Evolutionary conservation across 306 rosid species (phyloP), one percentile per base, ranked within the genome.

Genomic region (Aeschynomene evenia): DNA sequence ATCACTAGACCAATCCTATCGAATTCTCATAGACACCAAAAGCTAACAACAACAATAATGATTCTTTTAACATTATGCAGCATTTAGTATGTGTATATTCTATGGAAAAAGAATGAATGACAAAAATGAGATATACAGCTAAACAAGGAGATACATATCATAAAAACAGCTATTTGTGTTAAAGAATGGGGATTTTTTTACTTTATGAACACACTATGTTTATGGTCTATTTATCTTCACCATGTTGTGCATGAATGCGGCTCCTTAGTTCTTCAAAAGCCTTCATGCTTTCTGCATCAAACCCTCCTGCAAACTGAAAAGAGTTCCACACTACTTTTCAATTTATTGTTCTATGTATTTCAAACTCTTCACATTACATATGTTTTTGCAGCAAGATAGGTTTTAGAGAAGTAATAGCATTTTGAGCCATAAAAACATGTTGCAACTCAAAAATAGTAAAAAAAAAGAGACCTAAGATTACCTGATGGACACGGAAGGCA

Each of bases 401-500:
- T 42, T 22, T 7, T 7, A 64, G 43, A 45, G 26, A 15, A 9
- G 53, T 39, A 7, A 39, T 12, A 61, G 48, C 67, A 2, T 62
- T 62, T 21, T 56, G 22, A 39, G 18, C 14, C 9, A 5, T 36
- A 28, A 19, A 66, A 66, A 50, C 22, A 19, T 33, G 31, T 23
- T 11, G 31, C 29, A 69, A 53, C 42, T 2, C 21, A 10, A n/a
- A n/a, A n/a, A n/a, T n/a, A n/a, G n/a, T n/a, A n/a, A n/a, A n/a
- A 16, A 16, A 23, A 42, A 51, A 28, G 63, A 37, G 52, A 37
- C 16, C 54, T 14, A 23, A 28, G 31, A 16, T 33, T 86, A 88
- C 96, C 96, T 91, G 97, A 85, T 91, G 97, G 76, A 88, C 91
- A 13, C 93, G 89, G 81, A 91, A 91, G 48, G 97, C 97, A 28